Conservation (phyloP, 305 asterid genomes). For the Fraxinus baroniana region DNA sequence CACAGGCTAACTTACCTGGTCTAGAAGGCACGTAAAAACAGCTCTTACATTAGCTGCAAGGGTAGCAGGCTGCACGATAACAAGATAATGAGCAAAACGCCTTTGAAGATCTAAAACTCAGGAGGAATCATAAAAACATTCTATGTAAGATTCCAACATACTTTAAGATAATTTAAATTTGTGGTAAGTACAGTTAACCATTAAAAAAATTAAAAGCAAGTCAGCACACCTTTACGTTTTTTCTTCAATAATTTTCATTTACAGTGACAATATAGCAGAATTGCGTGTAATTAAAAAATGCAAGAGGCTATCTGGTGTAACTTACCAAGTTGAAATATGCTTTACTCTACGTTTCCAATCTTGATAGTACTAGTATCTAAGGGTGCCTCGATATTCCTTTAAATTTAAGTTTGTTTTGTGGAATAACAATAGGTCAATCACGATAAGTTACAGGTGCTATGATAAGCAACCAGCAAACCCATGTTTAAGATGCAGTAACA, state of each 20-base stretch:
- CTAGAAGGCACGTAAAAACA: constrained; percentile 89
- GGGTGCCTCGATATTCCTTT: neutral
- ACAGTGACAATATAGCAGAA: neutral
- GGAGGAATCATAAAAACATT: neutral
- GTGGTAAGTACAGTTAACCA: neutral
- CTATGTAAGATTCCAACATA: neutral
- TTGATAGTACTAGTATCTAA: neutral
- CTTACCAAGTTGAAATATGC: neutral
- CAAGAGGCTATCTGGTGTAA: neutral
- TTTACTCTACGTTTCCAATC: neutral
- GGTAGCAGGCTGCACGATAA: constrained; percentile 66
- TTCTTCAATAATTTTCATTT: neutral
- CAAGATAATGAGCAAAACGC: constrained; percentile 20
- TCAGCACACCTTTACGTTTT: neutral
- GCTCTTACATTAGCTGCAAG: constrained; percentile 82
- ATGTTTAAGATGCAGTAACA: neutral
- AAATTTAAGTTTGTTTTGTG: neutral
- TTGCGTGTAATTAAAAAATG: neutral
- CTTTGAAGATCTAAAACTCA: neutral
- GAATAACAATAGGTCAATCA: neutral
- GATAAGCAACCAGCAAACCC: neutral
- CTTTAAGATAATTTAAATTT: neutral
- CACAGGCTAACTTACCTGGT: constrained; percentile 61
- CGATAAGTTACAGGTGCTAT: neutral
- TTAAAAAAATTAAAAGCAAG: neutral